These are phyloP conservation scores for Hymenoscyphus occultus DNA, from an alignment of 2,329 filamentous ascomycete species.

Conservation along the genomic window DNA sequence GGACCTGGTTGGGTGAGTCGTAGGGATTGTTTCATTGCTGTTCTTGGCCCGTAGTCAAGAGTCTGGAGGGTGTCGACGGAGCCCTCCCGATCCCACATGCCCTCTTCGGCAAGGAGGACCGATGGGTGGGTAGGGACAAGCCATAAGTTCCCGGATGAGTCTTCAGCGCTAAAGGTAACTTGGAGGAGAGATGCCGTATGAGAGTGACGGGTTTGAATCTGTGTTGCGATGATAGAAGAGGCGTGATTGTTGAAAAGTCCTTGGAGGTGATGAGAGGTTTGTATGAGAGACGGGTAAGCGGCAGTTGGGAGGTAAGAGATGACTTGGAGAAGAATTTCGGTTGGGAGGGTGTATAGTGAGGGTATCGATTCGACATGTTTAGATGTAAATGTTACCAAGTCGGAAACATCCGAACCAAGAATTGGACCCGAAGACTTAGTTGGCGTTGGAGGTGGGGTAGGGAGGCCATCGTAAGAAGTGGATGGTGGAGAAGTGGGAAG, in stretches of 20 bases:
- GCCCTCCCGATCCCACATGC: conserved; percentile 2
- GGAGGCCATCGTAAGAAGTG: not conserved
- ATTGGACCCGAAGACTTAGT: not conserved
- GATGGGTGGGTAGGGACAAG: conserved; percentile 24
- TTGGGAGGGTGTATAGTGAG: conserved; percentile 23
- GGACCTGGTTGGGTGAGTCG: conserved; percentile 20
- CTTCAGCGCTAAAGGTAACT: conserved; percentile 11
- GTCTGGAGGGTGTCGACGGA: not conserved
- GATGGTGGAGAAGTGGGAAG: conserved; percentile 7
- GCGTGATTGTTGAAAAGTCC: conserved; percentile 23
- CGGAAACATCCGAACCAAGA: not conserved
- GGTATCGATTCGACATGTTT: not conserved
- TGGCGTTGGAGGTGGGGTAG: conserved; percentile 8
- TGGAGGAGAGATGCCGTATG: conserved; percentile 17
- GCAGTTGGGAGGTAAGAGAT: conserved; percentile 24
- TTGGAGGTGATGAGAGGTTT: conserved; percentile 20
- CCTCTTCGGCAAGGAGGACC: conserved; percentile 15
- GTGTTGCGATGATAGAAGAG: conserved; percentile 25
- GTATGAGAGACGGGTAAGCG: conserved; percentile 21
- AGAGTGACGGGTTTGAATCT: conserved; percentile 18
- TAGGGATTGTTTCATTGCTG: conserved; percentile 5
- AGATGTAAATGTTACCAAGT: not conserved
- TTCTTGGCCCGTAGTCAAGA: not conserved
- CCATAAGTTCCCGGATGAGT: conserved; percentile 13
- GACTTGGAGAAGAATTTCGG: conserved; percentile 41